Base-by-base conservation (phyloP, 2,329 filamentous ascomycete genomes). In the Pyricularia sp. region DNA sequence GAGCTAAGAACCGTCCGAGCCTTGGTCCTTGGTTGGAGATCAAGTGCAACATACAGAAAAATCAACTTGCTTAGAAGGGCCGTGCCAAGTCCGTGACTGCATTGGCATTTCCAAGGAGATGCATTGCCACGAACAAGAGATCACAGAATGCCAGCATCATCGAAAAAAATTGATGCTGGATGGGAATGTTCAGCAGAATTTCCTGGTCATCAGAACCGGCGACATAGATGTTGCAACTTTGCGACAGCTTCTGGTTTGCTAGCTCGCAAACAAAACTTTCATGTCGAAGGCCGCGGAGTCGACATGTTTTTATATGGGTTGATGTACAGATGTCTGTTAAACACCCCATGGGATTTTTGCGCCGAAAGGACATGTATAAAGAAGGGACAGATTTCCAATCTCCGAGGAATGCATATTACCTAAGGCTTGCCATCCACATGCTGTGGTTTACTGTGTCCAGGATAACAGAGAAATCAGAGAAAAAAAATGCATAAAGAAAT, bases 1-100 rank as follows among this genome's bases (percentile, higher is more conserved):
- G 70, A 87, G 86, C 73, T 97, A 26, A 60, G 30, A 31, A 31
- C n/a, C 28, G 26, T 8, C 28, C 24, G 9, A 31, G 57, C 57
- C 24, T 28, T 19, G 22, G 12, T 6, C 57, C 7, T 28, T 19
- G 22, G 12, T 6, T 19, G 22, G 26, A 24, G 2, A 28, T 30
- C 55, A 5, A 28, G 24, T 16, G 55, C 24, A 13, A 28, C 7
- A 30, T 28, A 30, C 4, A 59, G 55, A 26, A 12, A 26, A 28
- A 6, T 59, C 26, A 59, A 28, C 26, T 28, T 59, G 55, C 55
- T 26, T 24, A 12, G 5, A 59, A n/a, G 19, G 40, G 40, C 40
- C 40, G 40, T 49, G 40, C 40, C 40, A 49, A n/a, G 40, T 49
- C 40, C 40, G 40, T 49, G 40, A 19, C 40, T n/a, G 19, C 16